phyloP scores from a whole-genome alignment of 2,329 filamentous ascomycete genomes.

The Apiospora marii region DNA sequence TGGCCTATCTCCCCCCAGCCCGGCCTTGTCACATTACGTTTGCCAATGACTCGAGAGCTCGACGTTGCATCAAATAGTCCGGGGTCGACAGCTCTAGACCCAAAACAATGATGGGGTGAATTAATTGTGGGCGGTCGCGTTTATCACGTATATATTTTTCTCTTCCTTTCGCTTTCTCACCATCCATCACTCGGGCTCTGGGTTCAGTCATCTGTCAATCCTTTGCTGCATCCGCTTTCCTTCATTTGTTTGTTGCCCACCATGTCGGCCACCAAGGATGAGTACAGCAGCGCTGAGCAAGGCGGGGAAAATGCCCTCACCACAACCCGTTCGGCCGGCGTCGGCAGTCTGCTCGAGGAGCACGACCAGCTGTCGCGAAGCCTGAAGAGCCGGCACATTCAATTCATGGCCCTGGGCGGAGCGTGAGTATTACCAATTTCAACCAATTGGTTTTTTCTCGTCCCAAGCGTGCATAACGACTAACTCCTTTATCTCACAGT shows the following conservation, averaged over 20 bases:
- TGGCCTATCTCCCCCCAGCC: not conserved
- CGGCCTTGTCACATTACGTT: conserved; percentile 19
- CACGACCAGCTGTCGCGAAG: conserved; percentile 24
- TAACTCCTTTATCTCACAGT: conserved; percentile 34
- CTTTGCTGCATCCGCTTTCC: not conserved
- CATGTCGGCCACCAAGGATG: conserved; percentile 22
- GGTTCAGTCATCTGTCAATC: not conserved
- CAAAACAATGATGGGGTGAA: conserved; percentile 9
- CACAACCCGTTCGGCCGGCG: conserved; percentile 7
- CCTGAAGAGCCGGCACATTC: conserved; percentile 24
- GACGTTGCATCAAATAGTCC: conserved; percentile 14
- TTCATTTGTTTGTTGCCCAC: not conserved
- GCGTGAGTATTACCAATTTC: not conserved
- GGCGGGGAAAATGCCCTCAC: conserved; percentile 20
- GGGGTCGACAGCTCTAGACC: conserved; percentile 15
- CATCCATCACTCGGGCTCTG: not conserved
- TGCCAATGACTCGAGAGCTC: conserved; percentile 13
- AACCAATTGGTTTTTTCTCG: not conserved
- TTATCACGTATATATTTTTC: conserved; percentile 3
- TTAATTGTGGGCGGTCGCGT: not conserved
- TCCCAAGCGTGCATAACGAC: not conserved
- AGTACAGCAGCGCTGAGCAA: conserved; percentile 21
- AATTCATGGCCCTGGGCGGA: conserved; percentile 24
- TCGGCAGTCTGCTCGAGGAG: conserved; percentile 23
- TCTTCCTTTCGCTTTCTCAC: not conserved